Conservation (phyloP, 345 rosid species). For the Arabidopsis suecica region DNA sequence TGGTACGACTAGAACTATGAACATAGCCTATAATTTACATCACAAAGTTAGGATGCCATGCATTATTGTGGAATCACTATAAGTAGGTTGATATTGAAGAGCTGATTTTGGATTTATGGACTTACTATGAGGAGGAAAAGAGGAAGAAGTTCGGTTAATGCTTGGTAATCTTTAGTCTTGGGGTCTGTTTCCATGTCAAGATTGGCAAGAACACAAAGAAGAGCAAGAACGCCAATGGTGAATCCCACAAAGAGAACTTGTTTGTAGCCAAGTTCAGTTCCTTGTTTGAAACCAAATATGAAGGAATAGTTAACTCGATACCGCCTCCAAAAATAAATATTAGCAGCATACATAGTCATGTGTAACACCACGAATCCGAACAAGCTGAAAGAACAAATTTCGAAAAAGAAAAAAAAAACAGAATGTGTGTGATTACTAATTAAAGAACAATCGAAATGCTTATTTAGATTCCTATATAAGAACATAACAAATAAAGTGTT, state of each 20-base stretch:
- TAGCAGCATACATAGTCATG: slow-evolving; percentile 48
- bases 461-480: not conserved
- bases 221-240: slow-evolving; percentile 55
- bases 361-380: slow-evolving; percentile 55
- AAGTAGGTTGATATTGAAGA: not conserved
- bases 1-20: slow-evolving; percentile 36
- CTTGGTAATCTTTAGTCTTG: slow-evolving; percentile 48
- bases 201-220: slow-evolving; percentile 59
- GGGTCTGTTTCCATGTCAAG: slow-evolving; percentile 67
- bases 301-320: slow-evolving; percentile 62
- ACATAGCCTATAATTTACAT: slow-evolving; percentile 43
- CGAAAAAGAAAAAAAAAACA: not conserved
- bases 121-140: slow-evolving; percentile 49
- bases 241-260: slow-evolving; percentile 62
- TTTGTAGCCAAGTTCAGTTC: slow-evolving; percentile 69
- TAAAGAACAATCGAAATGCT: not conserved
- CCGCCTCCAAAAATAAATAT: slow-evolving; percentile 50
- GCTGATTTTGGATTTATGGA: not conserved
- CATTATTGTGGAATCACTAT: not conserved
- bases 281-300: slow-evolving; percentile 77
- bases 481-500: not conserved
- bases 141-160: slow-evolving; percentile 58
- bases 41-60: not conserved
- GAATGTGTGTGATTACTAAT: too few relatives aligned
- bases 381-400: slow-evolving; percentile 40